phyloP scores from a whole-genome alignment of 1,284 basidiomycete genomes.

The Xerocomus amazonicus region DNA sequence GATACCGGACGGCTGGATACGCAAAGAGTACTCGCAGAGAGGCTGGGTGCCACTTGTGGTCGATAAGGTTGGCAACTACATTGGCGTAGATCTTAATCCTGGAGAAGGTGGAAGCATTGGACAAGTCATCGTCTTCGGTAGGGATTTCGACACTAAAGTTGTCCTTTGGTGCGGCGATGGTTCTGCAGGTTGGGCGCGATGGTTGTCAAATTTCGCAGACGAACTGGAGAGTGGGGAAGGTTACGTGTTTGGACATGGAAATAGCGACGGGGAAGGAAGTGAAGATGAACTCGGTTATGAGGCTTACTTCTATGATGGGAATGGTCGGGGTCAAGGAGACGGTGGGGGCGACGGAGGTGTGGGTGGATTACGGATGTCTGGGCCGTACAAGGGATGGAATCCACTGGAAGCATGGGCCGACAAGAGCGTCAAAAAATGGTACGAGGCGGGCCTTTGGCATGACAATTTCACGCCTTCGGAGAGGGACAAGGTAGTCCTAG shows the following conservation, averaged over 20 bases:
- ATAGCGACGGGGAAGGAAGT: conserved; percentile 55
- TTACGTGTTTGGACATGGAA: conserved; percentile 66
- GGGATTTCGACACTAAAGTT: conserved; percentile 97
- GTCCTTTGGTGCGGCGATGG: conserved; percentile 93
- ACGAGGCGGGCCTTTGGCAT: conserved; percentile 68
- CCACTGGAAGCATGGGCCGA: conserved; percentile 91
- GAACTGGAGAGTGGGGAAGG: conserved; percentile 89
- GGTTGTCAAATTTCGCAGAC: conserved; percentile 90
- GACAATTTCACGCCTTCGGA: conserved; percentile 39
- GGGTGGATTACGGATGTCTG: conserved; percentile 65
- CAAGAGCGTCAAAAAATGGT: conserved; percentile 80
- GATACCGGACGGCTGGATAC: conserved; percentile 90
- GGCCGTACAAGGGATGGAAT: conserved; percentile 87
- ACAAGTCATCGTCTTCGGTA: conserved; percentile 96
- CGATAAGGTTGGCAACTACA: conserved; percentile 94
- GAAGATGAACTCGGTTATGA: conserved; percentile 86
- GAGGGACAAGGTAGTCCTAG: conserved; percentile 48
- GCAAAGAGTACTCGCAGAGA: conserved; percentile 85
- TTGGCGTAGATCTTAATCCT: conserved; percentile 93
- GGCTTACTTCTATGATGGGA: conserved; percentile 80
- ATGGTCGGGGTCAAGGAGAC: conserved; percentile 68
- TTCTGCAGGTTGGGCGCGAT: conserved; percentile 89
- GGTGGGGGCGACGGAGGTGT: conserved; percentile 69
- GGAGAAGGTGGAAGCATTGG: conserved; percentile 73
- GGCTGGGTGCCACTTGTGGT: conserved; percentile 96